phyloP scores from a whole-genome alignment of 2,329 filamentous ascomycete genomes.

The Hymenotorrendiella dingleyae region DNA sequence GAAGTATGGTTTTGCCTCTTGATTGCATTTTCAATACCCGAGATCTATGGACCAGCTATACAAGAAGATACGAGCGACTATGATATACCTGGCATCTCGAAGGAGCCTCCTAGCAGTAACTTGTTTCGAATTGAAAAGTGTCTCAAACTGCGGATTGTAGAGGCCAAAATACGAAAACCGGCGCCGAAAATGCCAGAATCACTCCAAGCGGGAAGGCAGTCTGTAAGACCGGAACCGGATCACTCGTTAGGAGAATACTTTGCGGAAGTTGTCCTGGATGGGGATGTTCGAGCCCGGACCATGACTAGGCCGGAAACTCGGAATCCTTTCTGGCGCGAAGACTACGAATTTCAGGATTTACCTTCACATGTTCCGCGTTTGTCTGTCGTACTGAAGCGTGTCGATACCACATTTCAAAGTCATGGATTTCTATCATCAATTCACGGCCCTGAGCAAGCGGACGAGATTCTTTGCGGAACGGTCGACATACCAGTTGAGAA shows the following conservation, averaged over 20 bases:
- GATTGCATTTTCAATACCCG: conserved; percentile 84
- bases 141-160: conserved; percentile 51
- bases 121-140: conserved; percentile 59
- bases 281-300: conserved; percentile 71
- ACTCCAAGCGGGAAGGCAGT: conserved; percentile 17
- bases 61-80: conserved; percentile 12
- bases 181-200: conserved; percentile 28
- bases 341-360: conserved; percentile 70
- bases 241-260: conserved; percentile 62
- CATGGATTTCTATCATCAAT: conserved; percentile 27
- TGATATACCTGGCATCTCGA: conserved; percentile 6
- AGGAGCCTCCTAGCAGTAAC: conserved; percentile 33
- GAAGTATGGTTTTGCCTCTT: conserved; percentile 96
- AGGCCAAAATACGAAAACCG: conserved; percentile 47
- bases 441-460: conserved; percentile 28
- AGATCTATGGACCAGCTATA: conserved; percentile 59
- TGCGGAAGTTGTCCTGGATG: conserved; percentile 73
- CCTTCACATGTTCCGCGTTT: conserved; percentile 63
- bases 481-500: conserved; percentile 74
- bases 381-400: conserved; percentile 65
- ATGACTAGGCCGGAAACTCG: conserved; percentile 64
- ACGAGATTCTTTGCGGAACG: conserved; percentile 56
- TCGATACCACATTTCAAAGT: conserved; percentile 35
- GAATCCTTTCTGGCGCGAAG: conserved; percentile 75
- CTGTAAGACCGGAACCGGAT: conserved; percentile 36